A percentile compares a stretch with the other conserved stretches of the same genome.
These are phyloP conservation scores for Telopea speciosissima DNA, from an alignment of 177 flowering plant species.

Conservation along the genomic window DNA sequence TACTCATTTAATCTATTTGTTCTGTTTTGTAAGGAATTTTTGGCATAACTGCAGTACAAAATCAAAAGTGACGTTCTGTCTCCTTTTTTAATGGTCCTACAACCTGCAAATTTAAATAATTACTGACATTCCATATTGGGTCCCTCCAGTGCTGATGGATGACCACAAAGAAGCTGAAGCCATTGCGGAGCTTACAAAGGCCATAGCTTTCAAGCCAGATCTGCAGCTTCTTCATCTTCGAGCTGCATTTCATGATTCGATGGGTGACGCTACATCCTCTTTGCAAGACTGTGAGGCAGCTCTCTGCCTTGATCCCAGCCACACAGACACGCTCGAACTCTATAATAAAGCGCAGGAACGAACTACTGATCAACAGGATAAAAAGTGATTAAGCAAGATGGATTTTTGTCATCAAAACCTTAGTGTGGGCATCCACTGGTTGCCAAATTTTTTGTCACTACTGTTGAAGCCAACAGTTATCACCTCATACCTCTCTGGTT, in stretches of 20 bases:
- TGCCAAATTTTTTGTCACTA: background rate
- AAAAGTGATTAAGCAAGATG: background rate
- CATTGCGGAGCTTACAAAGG: conserved; percentile 72
- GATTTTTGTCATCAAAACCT: background rate
- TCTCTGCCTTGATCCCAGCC: conserved; percentile 76
- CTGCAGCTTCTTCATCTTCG: conserved; percentile 84
- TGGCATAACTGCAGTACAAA: too few species aligned
- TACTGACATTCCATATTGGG: background rate
- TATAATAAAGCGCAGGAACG: conserved; percentile 32
- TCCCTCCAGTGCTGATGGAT: conserved; percentile 76
- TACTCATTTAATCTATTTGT: too few species aligned
- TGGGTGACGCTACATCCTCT: conserved; percentile 46
- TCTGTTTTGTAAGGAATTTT: too few species aligned
- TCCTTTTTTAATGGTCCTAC: background rate
- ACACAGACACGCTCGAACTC: conserved; percentile 55
- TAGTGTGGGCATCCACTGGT: background rate
- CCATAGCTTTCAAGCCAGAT: conserved; percentile 76
- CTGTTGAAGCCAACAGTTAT: background rate
- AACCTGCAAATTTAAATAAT: too few species aligned
- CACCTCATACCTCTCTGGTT: background rate
- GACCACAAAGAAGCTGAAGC: conserved; percentile 87
- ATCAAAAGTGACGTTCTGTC: too few species aligned
- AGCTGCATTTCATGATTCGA: conserved; percentile 88
- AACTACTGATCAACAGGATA: background rate
- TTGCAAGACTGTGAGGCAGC: conserved; percentile 84